Conservation (phyloP, 257 asterid species). For the Jaltomata sinuosa region DNA sequence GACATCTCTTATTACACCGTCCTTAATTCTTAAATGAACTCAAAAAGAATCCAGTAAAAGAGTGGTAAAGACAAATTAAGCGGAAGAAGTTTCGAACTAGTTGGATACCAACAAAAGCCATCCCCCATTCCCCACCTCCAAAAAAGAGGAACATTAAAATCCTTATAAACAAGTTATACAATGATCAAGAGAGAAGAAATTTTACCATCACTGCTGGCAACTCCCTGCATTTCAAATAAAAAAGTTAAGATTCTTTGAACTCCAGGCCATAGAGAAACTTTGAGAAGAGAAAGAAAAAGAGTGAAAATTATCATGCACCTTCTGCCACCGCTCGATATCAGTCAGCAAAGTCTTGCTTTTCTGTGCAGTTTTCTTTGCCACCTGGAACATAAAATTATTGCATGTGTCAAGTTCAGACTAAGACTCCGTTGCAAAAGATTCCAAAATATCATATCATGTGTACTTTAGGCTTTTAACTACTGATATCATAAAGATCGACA, state of each 20-base stretch:
- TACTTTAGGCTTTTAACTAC: background rate
- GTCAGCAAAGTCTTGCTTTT: constrained; percentile 81
- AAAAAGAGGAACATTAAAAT: background rate
- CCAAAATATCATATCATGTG: background rate
- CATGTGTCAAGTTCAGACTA: background rate
- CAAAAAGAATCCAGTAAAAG: background rate
- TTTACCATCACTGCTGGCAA: constrained; percentile 91
- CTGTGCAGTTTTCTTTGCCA: constrained; percentile 84
- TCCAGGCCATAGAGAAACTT: background rate
- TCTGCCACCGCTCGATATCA: constrained; percentile 95
- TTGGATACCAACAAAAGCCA: background rate
- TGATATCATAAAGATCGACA: background rate
- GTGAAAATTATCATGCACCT: constrained; percentile 28
- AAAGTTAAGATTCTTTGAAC: constrained; percentile 11
- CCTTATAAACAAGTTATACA: background rate
- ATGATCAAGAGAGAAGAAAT: background rate
- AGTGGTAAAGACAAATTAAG: background rate
- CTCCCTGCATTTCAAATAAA: constrained; percentile 60
- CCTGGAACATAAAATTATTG: constrained; percentile 35
- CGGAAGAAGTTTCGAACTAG: background rate
- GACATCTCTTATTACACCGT: background rate
- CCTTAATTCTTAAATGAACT: background rate
- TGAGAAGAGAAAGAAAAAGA: constrained; percentile 1
- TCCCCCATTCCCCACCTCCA: background rate
- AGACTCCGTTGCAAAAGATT: background rate